Base-by-base conservation (phyloP, 768 basidiomycete genomes). In the Tulasnella sp. region DNA sequence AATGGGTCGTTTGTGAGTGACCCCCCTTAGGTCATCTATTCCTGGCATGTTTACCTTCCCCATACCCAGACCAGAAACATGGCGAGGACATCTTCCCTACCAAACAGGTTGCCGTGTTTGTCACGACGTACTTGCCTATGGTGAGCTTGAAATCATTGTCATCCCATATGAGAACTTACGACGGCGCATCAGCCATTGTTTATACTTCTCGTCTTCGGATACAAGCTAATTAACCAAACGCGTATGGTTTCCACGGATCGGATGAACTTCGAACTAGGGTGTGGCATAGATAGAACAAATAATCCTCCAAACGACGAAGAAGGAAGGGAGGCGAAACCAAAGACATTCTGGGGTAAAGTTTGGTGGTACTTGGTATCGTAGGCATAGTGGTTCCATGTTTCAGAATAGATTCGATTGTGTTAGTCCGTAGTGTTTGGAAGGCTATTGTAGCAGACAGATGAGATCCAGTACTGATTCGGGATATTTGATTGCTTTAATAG, bases 181-280 rank as follows among this genome's bases (percentile, higher is more conserved):
- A n/a, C n/a, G n/a, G n/a, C n/a, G n/a, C n/a, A n/a, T n/a, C 13
- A 48, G 42, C 57, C 57, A 1, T 10, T 48, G 3, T 55, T 58
- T 37, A 46, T 58, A 15, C 52, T 58, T 6, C 45, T 53, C 19
- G 31, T 58, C 1, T 56, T 58, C 33, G 56, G 57, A 19, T 58
- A 58, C 45, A 58, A 58, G 37, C 53, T 58, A 16, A 50, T 57
- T 44, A 44, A 57, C 29, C 56, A 43, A 12, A 54, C 46, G 5
- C 20, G 19, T 7, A 45, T 48, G 39, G 43, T 50, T 8, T 19
- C 16, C 7, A 29, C 32, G 22, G 28, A 56, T n/a, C n/a, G 48
- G 9, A 58, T 58, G 57, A 33, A 41, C 39, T 55, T 50, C 28
- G 48, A 33, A 7, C 37, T 50, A 35, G 34, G 34, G 34, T 12